Base-by-base conservation (phyloP, 1,139 yeast genomes). In the Hyphopichia buzzinii region DNA sequence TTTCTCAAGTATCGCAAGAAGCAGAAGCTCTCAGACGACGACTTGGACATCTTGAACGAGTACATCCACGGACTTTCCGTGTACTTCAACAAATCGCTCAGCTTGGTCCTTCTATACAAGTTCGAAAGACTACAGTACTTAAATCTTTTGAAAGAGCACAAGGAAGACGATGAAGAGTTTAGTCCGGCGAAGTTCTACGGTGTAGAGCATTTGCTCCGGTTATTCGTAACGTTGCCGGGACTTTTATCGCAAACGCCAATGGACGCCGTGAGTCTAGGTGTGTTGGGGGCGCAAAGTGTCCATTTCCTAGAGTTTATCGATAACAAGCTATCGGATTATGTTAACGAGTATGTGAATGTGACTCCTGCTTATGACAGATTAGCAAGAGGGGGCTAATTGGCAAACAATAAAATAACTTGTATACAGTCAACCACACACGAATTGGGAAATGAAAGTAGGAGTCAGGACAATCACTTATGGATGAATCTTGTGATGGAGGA, bases 91-190 rank as follows among this genome's bases (percentile, higher is more conserved):
- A 77, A 81, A 45, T 69, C 86, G 1, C 57, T 90, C 33, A 88
- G 95, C 6, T 72, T 84, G 37, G 66, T 85, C 34, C 63, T 92
- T 19, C 72, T 92, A 5, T 92, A 92, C 62, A 75, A 94, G 43
- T 84, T 82, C 47, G 98, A 92, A 58, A 69, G 96, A 40, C 76
- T 84, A 42, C 97, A 92, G 57, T 88, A 77, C 50, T 72, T 81
- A 38, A 78, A 83, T 36, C 54, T 84, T 27, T 45, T 62, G 27
- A 64, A 58, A 46, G 52, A 54, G 10, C 47, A 55, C 13, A 58
- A 67, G 30, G 64, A 64, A 35, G 59, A 59, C 11, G 53, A 59
- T 11, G 55, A 64, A 37, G 56, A 66, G 11, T 52, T 54, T 31
- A 52, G 54, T 23, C 30, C 35, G 5, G 16, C 74, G 36, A 67